Evolutionary conservation across 2,329 filamentous ascomycete genomes (phyloP), one percentile per base, ranked within the genome.

Genomic region (Trichophaea hybrida): DNA sequence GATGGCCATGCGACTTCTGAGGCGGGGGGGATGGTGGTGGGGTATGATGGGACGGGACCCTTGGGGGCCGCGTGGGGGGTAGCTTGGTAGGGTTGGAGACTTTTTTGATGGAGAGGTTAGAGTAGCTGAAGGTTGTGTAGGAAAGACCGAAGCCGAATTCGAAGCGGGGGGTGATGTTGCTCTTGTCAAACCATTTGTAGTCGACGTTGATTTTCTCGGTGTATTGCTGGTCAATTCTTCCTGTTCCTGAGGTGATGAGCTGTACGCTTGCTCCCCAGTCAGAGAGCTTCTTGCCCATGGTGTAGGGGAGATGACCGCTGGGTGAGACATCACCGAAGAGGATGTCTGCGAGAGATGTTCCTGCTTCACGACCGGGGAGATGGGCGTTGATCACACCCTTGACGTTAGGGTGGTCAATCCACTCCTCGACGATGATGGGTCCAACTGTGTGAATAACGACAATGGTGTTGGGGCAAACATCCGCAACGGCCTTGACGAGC

Each of bases 381-480:
- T 88, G 83, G n/a, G 84, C 85, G 40, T 84, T 76, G 13, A 88
- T 70, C 1, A 88, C 79, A 8, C 80, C 80, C 66, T 84, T 84
- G 65, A 88, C 80, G 1, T 79, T 76, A 0, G 80, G 76, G 1
- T 84, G 76, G 59, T 86, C 77, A 63, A 85, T 79, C 83, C 84
- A 88, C 35, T 78, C 74, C 61, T 88, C 84, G 70, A 88, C 74
- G 1, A 85, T 71, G 55, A 87, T 77, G 1, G 83, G 82, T 0
- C 84, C 85, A 24, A 87, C 84, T 1, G 82, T 83, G 69, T 88
- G 84, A 1, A 84, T 74, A 0, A 88, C 76, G 0, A 88, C 84
- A 1, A 88, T 75, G 0, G 86, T 84, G 37, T 77, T 80, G 33
- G 76, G 76, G 66, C 80, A 82, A 34, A 77, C 78, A 1, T 75